Percentiles rank a stretch among this genome's conserved stretches.
These are phyloP conservation scores for Fusarium pseudoanthophilum DNA, from an alignment of 2,329 filamentous ascomycete genomes.

Conservation along the genomic window DNA sequence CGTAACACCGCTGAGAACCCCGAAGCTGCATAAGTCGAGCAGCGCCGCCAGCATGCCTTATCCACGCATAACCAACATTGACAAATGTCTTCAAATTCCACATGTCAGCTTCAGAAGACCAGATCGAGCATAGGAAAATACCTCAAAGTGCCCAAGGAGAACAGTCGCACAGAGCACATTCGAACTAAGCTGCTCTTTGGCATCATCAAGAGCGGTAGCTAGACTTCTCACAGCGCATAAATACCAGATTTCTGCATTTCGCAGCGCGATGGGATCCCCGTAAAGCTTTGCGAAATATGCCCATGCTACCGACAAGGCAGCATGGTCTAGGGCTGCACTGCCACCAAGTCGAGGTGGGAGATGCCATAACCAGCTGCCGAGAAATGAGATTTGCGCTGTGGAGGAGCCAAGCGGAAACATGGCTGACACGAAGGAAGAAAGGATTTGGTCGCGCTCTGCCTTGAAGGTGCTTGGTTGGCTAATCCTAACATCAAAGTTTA, in stretches of 20 bases:
- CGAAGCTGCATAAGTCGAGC: not conserved
- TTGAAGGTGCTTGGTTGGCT: not conserved
- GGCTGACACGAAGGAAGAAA: not conserved
- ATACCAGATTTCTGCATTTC: not conserved
- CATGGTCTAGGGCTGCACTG: not conserved
- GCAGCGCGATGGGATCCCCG: accelerated
- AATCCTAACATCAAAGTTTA: accelerated
- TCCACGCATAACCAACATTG: not conserved
- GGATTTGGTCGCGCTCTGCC: not conserved
- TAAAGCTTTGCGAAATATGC: not conserved
- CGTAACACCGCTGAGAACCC: not conserved
- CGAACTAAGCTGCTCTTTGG: not conserved
- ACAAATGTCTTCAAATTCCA: not conserved
- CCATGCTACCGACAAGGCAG: not conserved
- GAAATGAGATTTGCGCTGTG: accelerated
- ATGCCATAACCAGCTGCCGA: not conserved
- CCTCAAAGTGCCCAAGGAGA: not conserved
- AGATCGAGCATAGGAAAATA: accelerated
- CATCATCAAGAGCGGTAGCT: not conserved
- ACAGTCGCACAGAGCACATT: not conserved
- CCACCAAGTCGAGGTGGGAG: not conserved
- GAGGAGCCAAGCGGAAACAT: not conserved
- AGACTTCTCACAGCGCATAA: not conserved
- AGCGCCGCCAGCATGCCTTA: not conserved
- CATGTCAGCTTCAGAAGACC: accelerated